phyloP scores from a whole-genome alignment of 177 flowering plant genomes.

The Vitis hybrid region DNA sequence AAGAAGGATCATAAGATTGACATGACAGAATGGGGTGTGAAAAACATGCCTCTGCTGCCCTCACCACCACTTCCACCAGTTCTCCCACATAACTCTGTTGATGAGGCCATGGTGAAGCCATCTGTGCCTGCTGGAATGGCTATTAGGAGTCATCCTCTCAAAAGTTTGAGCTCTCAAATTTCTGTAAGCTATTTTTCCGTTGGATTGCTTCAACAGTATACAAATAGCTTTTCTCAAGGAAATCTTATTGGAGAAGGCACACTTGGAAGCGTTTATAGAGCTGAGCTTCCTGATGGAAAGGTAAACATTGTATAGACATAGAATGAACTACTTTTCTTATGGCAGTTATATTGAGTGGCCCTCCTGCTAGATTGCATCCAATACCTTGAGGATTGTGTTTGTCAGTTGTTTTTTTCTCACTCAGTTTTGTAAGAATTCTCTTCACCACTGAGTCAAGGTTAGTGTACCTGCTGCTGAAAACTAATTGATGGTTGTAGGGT shows the following conservation, averaged over 20 bases:
- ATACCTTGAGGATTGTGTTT: too few species aligned
- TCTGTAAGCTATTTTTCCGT: conserved; percentile 57
- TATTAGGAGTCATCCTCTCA: conserved; percentile 15
- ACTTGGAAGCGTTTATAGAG: conserved; percentile 77
- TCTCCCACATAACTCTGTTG: conserved; percentile 22
- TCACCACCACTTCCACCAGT: conserved; percentile 36
- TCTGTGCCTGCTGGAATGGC: conserved; percentile 21
- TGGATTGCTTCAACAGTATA: conserved; percentile 84
- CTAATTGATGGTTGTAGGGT: too few species aligned
- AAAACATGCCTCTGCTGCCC: conserved; percentile 16
- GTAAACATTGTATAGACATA: conserved; percentile 29
- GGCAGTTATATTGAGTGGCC: too few species aligned
- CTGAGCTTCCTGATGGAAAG: conserved; percentile 83
- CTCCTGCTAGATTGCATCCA: too few species aligned
- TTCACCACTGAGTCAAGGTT: too few species aligned
- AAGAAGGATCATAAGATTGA: conserved; percentile 34
- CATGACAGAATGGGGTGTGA: conserved; percentile 25
- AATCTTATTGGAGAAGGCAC: conserved; percentile 75
- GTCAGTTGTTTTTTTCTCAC: too few species aligned
- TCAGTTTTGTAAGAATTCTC: too few species aligned
- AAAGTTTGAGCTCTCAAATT: conserved; percentile 18
- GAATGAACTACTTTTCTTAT: too few species aligned
- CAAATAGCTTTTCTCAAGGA: conserved; percentile 80
- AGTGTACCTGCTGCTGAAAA: too few species aligned
- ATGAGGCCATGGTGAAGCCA: conserved; percentile 36